Base-by-base conservation (phyloP, 2,329 filamentous ascomycete genomes). In the Xylariaceae sp. region DNA sequence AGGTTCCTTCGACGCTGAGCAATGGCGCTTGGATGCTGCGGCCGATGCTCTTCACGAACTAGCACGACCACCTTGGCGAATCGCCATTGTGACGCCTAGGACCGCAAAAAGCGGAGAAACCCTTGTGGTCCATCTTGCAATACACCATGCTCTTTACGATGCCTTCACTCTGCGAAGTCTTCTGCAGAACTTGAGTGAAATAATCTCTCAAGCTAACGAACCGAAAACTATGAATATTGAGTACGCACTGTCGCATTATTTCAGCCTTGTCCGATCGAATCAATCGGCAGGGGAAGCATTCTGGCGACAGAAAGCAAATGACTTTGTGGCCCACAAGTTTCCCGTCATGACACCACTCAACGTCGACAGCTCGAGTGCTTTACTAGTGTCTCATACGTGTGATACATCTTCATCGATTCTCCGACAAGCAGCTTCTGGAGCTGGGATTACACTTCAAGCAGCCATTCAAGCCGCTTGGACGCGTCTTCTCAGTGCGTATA, bases 121-220 rank as follows among this genome's bases (percentile, higher is more conserved):
- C 3, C 29, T 56, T 8, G 65, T 45, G 2, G 79, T 82, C 73
- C 75, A 81, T 43, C 61, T 86, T 3, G 70, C 77, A 1, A 79
- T 92, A 2, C 89, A 96, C 61, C 93, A 97, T 74, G 90, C 90
- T 0, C 77, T 97, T 0, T 97, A 96, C 64, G 93, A 97, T 75
- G 93, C 92, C 0, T 80, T 85, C 36, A 92, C 91, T 7, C 75
- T 97, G 9, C 78, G 83, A 3, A 68, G 79, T 0, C 80, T 97
- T 1, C 73, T 96, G 2, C 68, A 77, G 0, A 84, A 89, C 63
- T 76, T 96, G 11, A 62, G 66, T 0, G 45, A 43, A 1, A 29
- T 70, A 6, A 34, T 80, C 4, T 50, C 62, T 2, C 66, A 66
- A 6, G 41, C 54, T 7, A 17, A 58, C 4, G 47, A 64, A 1